These are phyloP conservation scores for Paraconiothyrium sp. DNA, from an alignment of 2,329 filamentous ascomycete genomes.

Conservation along the genomic window DNA sequence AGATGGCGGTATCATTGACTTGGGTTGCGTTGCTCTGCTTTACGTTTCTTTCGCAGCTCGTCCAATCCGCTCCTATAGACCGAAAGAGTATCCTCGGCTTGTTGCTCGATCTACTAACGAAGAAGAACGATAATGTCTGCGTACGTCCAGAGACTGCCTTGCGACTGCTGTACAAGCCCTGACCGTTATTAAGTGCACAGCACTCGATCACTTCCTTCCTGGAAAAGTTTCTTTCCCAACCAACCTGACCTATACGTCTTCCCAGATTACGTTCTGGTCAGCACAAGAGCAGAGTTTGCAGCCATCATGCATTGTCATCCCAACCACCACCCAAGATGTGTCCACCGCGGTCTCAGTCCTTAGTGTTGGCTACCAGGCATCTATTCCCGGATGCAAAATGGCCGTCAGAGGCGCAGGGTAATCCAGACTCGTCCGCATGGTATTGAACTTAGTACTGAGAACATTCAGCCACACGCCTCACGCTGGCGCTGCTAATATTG, in stretches of 20 bases:
- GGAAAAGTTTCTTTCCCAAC: constrained; percentile 25
- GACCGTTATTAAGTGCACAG: constrained; percentile 24
- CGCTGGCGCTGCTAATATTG: constrained; percentile 38
- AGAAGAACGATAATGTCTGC: constrained; percentile 25
- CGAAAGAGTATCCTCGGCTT: constrained; percentile 23
- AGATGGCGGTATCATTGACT: not conserved
- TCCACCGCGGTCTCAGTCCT: constrained; percentile 30
- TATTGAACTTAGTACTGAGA: not conserved
- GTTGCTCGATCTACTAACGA: constrained; percentile 23
- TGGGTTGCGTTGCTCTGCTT: not conserved
- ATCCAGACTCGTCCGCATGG: not conserved
- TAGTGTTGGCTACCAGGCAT: constrained; percentile 25
- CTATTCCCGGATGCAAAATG: constrained; percentile 29
- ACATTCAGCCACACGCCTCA: constrained; percentile 30
- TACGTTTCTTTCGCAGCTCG: not conserved
- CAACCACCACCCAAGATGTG: constrained; percentile 31
- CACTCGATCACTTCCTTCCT: constrained; percentile 30
- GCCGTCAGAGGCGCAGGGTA: constrained; percentile 34
- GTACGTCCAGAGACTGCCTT: constrained; percentile 20
- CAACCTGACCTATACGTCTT: constrained; percentile 25
- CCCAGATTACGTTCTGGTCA: constrained; percentile 30
- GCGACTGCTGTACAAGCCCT: not conserved
- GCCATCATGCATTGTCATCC: constrained; percentile 35
- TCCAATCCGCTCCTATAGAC: constrained; percentile 18
- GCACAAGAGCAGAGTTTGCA: constrained; percentile 29